These are phyloP conservation scores for Fagus sylvatica DNA, from an alignment of 306 rosid genomes.

Conservation along the genomic window DNA sequence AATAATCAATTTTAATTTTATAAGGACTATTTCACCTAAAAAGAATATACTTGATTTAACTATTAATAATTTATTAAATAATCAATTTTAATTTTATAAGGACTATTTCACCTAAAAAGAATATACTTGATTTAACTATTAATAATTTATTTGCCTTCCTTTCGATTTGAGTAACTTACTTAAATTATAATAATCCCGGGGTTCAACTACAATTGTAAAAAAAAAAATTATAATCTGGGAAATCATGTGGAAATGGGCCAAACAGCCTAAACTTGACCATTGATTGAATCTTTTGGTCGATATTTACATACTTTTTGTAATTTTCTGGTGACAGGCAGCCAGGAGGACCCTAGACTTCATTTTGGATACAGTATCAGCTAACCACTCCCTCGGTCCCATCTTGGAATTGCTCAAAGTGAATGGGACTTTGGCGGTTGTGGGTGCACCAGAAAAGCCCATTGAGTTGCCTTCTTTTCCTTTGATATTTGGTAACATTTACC, in stretches of 20 bases:
- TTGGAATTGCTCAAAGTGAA: conserved; percentile 69
- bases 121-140: too few relatives aligned
- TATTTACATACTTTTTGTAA: neutral
- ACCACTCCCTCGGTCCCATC: conserved; percentile 48
- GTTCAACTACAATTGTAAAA: too few relatives aligned
- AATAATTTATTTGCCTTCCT: too few relatives aligned
- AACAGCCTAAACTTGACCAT: neutral
- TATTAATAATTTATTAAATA: too few relatives aligned
- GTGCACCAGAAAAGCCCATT: conserved; percentile 67
- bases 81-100: too few relatives aligned
- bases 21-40: too few relatives aligned
- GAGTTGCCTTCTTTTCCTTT: conserved; percentile 63
- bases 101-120: too few relatives aligned
- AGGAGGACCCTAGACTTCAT: conserved; percentile 54
- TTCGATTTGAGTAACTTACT: too few relatives aligned
- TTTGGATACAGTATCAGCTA: conserved; percentile 62
- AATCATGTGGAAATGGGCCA: neutral
- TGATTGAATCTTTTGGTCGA: neutral
- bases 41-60: too few relatives aligned
- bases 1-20: too few relatives aligned
- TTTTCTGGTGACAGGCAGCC: conserved; percentile 15
- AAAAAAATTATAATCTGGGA: neutral
- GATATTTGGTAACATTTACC: conserved; percentile 53
- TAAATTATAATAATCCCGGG: too few relatives aligned
- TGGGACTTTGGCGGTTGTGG: conserved; percentile 57